Conservation (phyloP, 805 yeast species). For the Saccharomycopsis vini region DNA sequence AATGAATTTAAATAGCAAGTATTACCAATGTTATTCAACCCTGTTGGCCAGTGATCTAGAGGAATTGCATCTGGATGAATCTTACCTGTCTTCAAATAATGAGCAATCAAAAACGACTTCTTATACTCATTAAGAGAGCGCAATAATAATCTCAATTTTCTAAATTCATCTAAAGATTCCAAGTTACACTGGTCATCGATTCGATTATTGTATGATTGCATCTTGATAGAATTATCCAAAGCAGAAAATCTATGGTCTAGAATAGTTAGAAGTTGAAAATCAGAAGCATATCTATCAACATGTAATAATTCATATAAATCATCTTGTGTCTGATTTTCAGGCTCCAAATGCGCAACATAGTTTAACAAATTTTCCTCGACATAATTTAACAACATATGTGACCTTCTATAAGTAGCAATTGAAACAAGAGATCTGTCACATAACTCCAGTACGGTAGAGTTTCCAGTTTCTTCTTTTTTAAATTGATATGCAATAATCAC, state of each 20-base stretch:
- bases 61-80: slow-evolving; percentile 9
- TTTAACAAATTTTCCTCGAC: slow-evolving; percentile 22
- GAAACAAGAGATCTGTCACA: slow-evolving; percentile 22
- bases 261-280: slow-evolving; percentile 20
- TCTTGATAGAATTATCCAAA: slow-evolving; percentile 30
- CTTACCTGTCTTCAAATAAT: slow-evolving; percentile 11
- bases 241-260: slow-evolving; percentile 4
- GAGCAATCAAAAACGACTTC: background rate
- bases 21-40: slow-evolving; percentile 89
- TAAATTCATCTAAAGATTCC: background rate
- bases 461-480: slow-evolving; percentile 39
- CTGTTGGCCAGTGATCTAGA: slow-evolving; percentile 60
- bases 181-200: slow-evolving; percentile 2
- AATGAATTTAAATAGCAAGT: slow-evolving; percentile 91
- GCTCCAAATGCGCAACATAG: background rate
- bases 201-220: slow-evolving; percentile 23
- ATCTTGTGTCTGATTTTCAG: slow-evolving; percentile 10
- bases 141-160: slow-evolving; percentile 5
- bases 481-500: slow-evolving; percentile 67
- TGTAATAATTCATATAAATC: slow-evolving; percentile 20
- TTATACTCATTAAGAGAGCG: slow-evolving; percentile 1
- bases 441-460: slow-evolving; percentile 9
- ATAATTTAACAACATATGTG: slow-evolving; percentile 22
- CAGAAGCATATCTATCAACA: slow-evolving; percentile 27
- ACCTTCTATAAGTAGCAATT: slow-evolving; percentile 24